Percentiles rank a stretch among this genome's conserved stretches.
Conservation (phyloP, 371 early-diverging fungal species). For the Mucor saturninus region DNA sequence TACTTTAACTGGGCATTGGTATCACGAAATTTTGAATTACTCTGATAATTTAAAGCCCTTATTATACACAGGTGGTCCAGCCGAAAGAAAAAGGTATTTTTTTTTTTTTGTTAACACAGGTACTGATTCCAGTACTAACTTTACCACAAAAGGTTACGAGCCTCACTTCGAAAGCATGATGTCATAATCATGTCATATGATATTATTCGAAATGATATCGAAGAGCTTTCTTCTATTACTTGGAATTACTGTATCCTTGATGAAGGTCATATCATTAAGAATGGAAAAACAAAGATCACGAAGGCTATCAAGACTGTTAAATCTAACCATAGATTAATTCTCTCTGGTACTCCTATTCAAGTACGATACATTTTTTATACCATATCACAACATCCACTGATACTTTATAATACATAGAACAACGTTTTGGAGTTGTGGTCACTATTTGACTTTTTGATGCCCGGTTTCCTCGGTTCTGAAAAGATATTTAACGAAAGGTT, state of each 20-base stretch:
- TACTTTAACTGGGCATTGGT: constrained; percentile 98
- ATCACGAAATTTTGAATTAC: constrained; percentile 90
- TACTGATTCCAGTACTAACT: neutral
- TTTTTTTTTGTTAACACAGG: no score
- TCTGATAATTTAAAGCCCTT: constrained; percentile 80
- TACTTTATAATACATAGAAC: constrained; percentile 60
- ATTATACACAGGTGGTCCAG: constrained; percentile 82
- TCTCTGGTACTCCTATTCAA: constrained; percentile 99
- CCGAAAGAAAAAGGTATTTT: constrained; percentile 74
- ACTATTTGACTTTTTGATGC: constrained; percentile 98
- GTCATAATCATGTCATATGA: constrained; percentile 97
- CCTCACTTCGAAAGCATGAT: constrained; percentile 62
- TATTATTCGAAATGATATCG: constrained; percentile 95
- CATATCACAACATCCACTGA: neutral
- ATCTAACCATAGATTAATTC: constrained; percentile 90
- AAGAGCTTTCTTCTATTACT: constrained; percentile 68
- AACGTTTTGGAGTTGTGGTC: constrained; percentile 98
- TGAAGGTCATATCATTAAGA: constrained; percentile 99
- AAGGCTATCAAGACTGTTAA: constrained; percentile 82
- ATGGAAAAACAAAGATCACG: constrained; percentile 93
- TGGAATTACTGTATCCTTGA: constrained; percentile 99
- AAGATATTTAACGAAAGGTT: constrained; percentile 89
- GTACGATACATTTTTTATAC: constrained; percentile 15
- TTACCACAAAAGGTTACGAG: constrained; percentile 35
- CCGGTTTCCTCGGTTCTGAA: constrained; percentile 95